Conservation (phyloP, 768 basidiomycete species). For the Astraeus odoratus region DNA sequence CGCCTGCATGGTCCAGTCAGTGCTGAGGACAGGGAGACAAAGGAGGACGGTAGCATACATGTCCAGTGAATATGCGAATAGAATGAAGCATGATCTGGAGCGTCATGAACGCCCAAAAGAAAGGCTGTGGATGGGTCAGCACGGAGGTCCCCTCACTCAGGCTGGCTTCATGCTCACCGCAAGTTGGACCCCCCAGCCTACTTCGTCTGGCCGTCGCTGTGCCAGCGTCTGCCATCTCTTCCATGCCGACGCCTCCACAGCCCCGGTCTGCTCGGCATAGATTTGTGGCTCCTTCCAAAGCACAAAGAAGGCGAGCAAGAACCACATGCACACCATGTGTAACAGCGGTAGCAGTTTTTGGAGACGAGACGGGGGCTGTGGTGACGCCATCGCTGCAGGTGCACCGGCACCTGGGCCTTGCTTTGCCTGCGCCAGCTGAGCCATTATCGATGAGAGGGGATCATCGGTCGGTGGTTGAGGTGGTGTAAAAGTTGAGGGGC, state of each 20-base stretch:
- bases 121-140: conserved; percentile 42
- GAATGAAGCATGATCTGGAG: conserved; percentile 68
- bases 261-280: conserved; percentile 33
- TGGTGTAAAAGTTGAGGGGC: conserved; percentile 22
- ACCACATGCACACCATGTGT: conserved; percentile 60
- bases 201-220: conserved; percentile 28
- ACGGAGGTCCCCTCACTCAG: not conserved
- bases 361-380: conserved; percentile 36
- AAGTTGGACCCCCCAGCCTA: conserved; percentile 44
- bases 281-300: conserved; percentile 55
- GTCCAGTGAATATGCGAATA: conserved; percentile 59
- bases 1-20: conserved; percentile 35
- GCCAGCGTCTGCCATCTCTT: conserved; percentile 57
- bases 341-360: conserved; percentile 61
- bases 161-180: conserved; percentile 40
- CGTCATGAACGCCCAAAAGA: conserved; percentile 79
- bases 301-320: conserved; percentile 60
- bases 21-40: not conserved
- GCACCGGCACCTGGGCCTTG: conserved; percentile 14
- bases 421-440: conserved; percentile 21
- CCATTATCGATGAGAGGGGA: conserved; percentile 42
- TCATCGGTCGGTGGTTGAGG: conserved; percentile 26
- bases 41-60: conserved; percentile 38
- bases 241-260: conserved; percentile 37
- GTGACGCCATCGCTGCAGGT: conserved; percentile 13